A percentile compares a stretch with the other conserved stretches of the same genome.
These are phyloP conservation scores for Penicillium pancosmium DNA, from an alignment of 495 filamentous ascomycete species.

Conservation along the genomic window DNA sequence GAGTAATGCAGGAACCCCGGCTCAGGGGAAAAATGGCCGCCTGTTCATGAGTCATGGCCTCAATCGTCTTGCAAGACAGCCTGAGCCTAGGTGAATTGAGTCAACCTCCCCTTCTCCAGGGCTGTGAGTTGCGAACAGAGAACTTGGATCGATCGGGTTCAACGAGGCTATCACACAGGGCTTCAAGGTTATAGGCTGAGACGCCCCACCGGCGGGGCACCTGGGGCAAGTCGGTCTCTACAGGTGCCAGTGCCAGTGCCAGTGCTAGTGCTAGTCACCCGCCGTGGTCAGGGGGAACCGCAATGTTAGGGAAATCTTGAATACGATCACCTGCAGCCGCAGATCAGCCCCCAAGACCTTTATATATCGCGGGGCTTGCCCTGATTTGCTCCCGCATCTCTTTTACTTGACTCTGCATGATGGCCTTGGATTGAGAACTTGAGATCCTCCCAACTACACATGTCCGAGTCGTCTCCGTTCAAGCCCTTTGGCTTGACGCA, in stretches of 20 bases:
- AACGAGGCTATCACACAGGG: too few relatives aligned
- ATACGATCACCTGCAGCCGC: constrained; percentile 17
- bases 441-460: constrained; percentile 9
- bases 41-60: too few relatives aligned
- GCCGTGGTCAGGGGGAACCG: constrained; percentile 23
- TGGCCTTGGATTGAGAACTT: constrained; percentile 11
- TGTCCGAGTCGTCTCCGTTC: constrained; percentile 43
- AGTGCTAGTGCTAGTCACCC: constrained; percentile 17
- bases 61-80: too few relatives aligned
- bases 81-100: too few relatives aligned
- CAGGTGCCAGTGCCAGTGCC: too few relatives aligned
- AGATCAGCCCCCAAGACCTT: background rate
- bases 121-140: too few relatives aligned
- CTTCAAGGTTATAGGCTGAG: background rate
- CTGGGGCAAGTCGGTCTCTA: too few relatives aligned
- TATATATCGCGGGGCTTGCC: background rate
- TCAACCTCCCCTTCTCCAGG: too few relatives aligned
- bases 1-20: too few relatives aligned
- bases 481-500: constrained; percentile 70
- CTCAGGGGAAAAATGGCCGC: too few relatives aligned
- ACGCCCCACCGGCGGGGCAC: background rate
- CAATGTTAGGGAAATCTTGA: background rate
- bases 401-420: background rate
- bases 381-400: constrained; percentile 1
- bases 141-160: too few relatives aligned